These are phyloP conservation scores for Ogataea trehaloabstinens DNA, from an alignment of 805 yeast genomes.

Conservation along the genomic window DNA sequence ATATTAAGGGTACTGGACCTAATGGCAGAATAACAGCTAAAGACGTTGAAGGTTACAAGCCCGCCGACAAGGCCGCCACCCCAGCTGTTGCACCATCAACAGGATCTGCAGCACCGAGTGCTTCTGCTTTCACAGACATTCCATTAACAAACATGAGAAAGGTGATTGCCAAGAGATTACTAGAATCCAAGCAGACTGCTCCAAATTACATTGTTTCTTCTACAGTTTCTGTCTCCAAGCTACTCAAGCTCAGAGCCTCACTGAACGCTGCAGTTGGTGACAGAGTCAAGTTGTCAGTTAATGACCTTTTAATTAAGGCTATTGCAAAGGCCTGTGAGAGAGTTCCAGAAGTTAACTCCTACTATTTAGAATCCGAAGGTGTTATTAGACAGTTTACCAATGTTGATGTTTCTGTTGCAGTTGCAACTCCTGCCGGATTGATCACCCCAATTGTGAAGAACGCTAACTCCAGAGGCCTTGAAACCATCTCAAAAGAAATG, in stretches of 20 bases:
- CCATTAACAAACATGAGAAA: constrained; percentile 92
- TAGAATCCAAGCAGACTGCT: constrained; percentile 78
- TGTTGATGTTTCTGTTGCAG: constrained; percentile 98
- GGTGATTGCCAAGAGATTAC: constrained; percentile 85
- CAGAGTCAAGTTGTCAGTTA: constrained; percentile 86
- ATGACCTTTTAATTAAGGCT: constrained; percentile 93
- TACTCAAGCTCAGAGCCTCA: constrained; percentile 87
- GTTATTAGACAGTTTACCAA: constrained; percentile 87
- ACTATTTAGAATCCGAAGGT: constrained; percentile 87
- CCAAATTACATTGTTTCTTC: constrained; percentile 95
- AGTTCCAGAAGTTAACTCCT: constrained; percentile 92
- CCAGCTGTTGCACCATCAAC: constrained; percentile 16
- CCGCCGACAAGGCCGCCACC: constrained; percentile 1
- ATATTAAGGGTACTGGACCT: constrained; percentile 91
- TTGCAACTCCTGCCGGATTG: constrained; percentile 95
- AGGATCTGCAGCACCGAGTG: constrained; percentile 42
- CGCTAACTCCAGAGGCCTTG: constrained; percentile 86
- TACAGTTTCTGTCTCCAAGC: constrained; percentile 79
- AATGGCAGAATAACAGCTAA: constrained; percentile 88
- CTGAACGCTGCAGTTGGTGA: constrained; percentile 84
- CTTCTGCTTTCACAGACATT: constrained; percentile 66
- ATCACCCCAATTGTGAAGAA: constrained; percentile 93
- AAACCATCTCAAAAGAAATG: constrained; percentile 73
- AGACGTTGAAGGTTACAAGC: constrained; percentile 75
- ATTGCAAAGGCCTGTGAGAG: constrained; percentile 84